Evolutionary conservation across 2,329 filamentous ascomycete genomes (phyloP).

Genomic region (Arachnopeziza araneosa): DNA sequence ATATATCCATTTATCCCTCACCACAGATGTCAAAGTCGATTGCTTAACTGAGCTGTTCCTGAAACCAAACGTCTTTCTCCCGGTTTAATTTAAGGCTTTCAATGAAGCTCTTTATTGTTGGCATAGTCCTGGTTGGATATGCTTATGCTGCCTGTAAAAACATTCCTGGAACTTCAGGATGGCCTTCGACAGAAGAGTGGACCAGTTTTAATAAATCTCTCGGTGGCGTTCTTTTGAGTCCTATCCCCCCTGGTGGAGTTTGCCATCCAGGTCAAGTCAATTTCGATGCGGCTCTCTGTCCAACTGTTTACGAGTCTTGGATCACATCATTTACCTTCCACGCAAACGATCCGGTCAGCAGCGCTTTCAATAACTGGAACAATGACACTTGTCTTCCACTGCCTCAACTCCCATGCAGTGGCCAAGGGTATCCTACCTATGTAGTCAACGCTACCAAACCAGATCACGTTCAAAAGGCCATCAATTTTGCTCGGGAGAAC

Average conservation of each 20-base stretch:
- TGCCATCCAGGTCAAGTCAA: slow-evolving; percentile 34
- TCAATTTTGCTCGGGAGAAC: slow-evolving; percentile 21
- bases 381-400: slow-evolving; percentile 34
- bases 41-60: too few species aligned
- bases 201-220: slow-evolving; percentile 39
- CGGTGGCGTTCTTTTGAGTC: slow-evolving; percentile 36
- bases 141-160: not conserved
- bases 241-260: slow-evolving; percentile 38
- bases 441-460: slow-evolving; percentile 30
- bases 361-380: slow-evolving; percentile 24
- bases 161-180: not conserved
- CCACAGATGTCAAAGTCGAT: too few species aligned
- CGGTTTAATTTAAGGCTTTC: too few species aligned
- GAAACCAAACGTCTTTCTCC: too few species aligned
- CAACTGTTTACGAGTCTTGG: slow-evolving; percentile 28
- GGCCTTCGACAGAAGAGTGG: slow-evolving; percentile 32
- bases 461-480: slow-evolving; percentile 23
- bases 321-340: slow-evolving; percentile 32
- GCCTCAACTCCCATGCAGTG: slow-evolving; percentile 19
- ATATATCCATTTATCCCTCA: too few species aligned
- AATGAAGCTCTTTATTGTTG: too few species aligned
- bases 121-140: too few species aligned
- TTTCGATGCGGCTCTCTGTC: slow-evolving; percentile 31
- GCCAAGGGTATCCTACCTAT: slow-evolving; percentile 27
- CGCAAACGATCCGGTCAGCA: slow-evolving; percentile 29